Evolutionary conservation across 345 rosid species (phyloP).

Genomic region (Barbarea vulgaris): DNA sequence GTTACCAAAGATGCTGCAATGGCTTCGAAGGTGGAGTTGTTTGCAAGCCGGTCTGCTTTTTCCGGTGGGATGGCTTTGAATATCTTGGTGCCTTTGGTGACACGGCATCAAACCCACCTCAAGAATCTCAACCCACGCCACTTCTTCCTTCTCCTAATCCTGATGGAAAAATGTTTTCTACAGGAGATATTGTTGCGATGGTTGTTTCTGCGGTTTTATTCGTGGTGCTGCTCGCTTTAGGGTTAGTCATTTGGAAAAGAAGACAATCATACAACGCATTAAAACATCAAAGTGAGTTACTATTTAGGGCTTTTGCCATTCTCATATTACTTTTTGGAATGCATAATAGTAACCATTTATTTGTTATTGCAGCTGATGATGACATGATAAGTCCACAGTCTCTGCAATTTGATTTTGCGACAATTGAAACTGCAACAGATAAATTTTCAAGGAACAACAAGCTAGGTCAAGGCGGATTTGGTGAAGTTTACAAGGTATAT

Average conservation of each 20-base stretch:
- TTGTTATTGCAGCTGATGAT: neutral
- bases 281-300: constrained; percentile 20
- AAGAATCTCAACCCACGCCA: neutral
- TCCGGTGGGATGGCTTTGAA: constrained; percentile 27
- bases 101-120: constrained; percentile 10
- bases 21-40: neutral
- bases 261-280: constrained; percentile 8
- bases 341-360: neutral
- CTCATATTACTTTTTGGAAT: neutral
- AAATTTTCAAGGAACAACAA: neutral
- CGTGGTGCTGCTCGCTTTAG: neutral
- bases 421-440: constrained; percentile 16
- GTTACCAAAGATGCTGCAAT: neutral
- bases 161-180: neutral
- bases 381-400: constrained; percentile 15
- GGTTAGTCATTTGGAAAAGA: constrained; percentile 21
- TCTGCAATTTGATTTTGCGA: constrained; percentile 16
- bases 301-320: too few relatives aligned
- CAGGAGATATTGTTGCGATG: constrained; percentile 4
- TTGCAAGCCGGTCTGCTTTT: constrained; percentile 28
- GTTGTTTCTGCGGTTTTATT: neutral
- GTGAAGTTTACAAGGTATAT: constrained; percentile 13
- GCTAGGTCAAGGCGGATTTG: constrained; percentile 20
- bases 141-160: neutral
- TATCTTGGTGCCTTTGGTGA: constrained; percentile 27